Conservation (phyloP, 1,284 basidiomycete genomes). For the Ceratorhiza oryzae-sativae region DNA sequence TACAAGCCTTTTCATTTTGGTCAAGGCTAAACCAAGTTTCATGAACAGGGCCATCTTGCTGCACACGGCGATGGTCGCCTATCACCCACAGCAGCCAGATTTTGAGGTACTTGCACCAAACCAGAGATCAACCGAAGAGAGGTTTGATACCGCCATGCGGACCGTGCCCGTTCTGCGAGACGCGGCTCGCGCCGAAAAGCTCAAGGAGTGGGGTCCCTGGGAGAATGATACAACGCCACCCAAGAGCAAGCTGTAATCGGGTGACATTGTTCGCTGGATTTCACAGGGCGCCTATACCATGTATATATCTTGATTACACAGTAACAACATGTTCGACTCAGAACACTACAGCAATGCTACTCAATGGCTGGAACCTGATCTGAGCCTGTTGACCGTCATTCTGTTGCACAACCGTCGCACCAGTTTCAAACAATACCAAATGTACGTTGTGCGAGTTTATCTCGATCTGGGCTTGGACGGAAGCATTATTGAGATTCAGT, state of each 20-base stretch:
- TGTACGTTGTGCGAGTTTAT: conserved; percentile 12
- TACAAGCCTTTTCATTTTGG: conserved; percentile 41
- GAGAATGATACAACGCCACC: conserved; percentile 12
- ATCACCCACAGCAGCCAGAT: conserved; percentile 61
- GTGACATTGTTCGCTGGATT: not conserved
- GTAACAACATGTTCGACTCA: not conserved
- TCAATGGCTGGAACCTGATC: conserved; percentile 31
- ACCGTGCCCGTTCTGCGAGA: conserved; percentile 57
- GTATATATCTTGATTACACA: conserved; percentile 7
- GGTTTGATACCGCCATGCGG: conserved; percentile 67
- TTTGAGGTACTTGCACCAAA: conserved; percentile 68
- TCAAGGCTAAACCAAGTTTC: not conserved
- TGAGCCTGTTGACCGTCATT: not conserved
- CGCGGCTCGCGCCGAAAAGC: conserved; percentile 60
- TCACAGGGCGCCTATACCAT: not conserved
- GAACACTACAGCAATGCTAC: conserved; percentile 21
- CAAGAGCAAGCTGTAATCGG: conserved; percentile 34
- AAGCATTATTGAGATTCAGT: conserved; percentile 40
- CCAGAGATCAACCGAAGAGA: conserved; percentile 60
- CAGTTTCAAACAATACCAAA: conserved; percentile 18
- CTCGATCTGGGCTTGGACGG: conserved; percentile 42
- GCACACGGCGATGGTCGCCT: conserved; percentile 70
- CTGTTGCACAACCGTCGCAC: not conserved
- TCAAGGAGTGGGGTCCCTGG: conserved; percentile 42
- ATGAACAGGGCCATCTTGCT: conserved; percentile 71